A percentile compares a stretch with the other conserved stretches of the same genome.
These are phyloP conservation scores for Vitis hybrid DNA, from an alignment of 177 flowering plant genomes.

Conservation along the genomic window DNA sequence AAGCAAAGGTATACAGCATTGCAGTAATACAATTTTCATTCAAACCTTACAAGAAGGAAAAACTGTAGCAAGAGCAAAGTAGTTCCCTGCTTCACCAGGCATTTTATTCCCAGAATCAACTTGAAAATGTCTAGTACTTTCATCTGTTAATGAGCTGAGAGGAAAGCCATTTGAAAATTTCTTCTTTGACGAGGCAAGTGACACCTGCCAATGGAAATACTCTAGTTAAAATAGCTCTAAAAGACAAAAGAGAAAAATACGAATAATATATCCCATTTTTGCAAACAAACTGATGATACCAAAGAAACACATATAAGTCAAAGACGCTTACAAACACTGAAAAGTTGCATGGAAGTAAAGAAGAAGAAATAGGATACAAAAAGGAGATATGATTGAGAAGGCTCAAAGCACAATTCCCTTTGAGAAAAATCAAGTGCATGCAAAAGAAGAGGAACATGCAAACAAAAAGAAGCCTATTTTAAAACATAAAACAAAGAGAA, in stretches of 20 bases:
- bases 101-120: conserved; percentile 20
- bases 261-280: too few species aligned
- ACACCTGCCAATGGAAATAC: conserved; percentile 51
- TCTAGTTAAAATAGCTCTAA: background rate
- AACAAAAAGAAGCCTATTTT: too few species aligned
- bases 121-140: conserved; percentile 35
- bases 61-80: conserved; percentile 81
- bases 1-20: background rate
- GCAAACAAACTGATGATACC: too few species aligned
- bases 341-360: too few species aligned
- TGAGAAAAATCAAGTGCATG: too few species aligned
- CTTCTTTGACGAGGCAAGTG: conserved; percentile 48
- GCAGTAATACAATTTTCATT: background rate
- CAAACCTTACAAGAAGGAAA: conserved; percentile 74
- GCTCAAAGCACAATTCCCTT: too few species aligned
- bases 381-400: too few species aligned
- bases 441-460: too few species aligned
- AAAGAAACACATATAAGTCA: too few species aligned
- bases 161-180: conserved; percentile 33
- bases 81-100: conserved; percentile 47
- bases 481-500: too few species aligned
- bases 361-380: too few species aligned
- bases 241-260: background rate
- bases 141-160: conserved; percentile 51
- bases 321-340: too few species aligned